Evolutionary conservation across 2,329 filamentous ascomycete species (phyloP).

Genomic region (Didymella pinodella): DNA sequence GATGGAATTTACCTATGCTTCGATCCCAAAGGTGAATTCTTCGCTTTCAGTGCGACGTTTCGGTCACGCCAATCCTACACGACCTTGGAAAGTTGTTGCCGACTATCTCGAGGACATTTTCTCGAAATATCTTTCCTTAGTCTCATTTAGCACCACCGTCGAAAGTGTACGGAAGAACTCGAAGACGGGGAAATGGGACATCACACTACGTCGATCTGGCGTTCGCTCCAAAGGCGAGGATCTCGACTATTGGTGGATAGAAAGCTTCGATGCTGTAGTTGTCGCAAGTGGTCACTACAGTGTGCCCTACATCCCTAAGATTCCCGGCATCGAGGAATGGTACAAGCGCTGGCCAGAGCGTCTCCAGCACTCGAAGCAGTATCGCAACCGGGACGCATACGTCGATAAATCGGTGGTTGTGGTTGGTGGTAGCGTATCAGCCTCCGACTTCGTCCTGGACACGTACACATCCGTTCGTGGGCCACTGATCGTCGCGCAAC

Average conservation of each 20-base stretch:
- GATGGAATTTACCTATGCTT: background rate
- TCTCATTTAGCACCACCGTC: background rate
- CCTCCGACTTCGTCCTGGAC: slow-evolving; percentile 64
- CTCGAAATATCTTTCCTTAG: background rate
- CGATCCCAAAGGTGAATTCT: background rate
- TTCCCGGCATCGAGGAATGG: slow-evolving; percentile 60
- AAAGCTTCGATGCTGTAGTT: slow-evolving; percentile 44
- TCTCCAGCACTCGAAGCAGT: slow-evolving; percentile 64
- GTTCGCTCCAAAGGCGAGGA: slow-evolving; percentile 55
- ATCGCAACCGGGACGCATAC: slow-evolving; percentile 53
- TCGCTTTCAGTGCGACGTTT: background rate
- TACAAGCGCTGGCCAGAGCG: slow-evolving; percentile 57
- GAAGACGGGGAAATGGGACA: background rate
- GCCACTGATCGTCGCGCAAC: slow-evolving; percentile 2
- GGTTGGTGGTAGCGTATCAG: slow-evolving; percentile 71
- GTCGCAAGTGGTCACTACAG: slow-evolving; percentile 43
- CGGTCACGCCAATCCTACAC: background rate
- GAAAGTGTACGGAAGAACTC: background rate
- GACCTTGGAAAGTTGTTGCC: background rate
- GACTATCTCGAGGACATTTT: background rate
- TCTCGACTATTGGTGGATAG: slow-evolving; percentile 67
- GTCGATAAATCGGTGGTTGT: slow-evolving; percentile 57
- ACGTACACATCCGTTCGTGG: slow-evolving; percentile 51
- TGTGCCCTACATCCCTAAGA: slow-evolving; percentile 63
- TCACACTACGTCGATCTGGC: background rate